Evolutionary conservation across 2,329 filamentous ascomycete species (phyloP).

Genomic region (Alternaria ventricosa): DNA sequence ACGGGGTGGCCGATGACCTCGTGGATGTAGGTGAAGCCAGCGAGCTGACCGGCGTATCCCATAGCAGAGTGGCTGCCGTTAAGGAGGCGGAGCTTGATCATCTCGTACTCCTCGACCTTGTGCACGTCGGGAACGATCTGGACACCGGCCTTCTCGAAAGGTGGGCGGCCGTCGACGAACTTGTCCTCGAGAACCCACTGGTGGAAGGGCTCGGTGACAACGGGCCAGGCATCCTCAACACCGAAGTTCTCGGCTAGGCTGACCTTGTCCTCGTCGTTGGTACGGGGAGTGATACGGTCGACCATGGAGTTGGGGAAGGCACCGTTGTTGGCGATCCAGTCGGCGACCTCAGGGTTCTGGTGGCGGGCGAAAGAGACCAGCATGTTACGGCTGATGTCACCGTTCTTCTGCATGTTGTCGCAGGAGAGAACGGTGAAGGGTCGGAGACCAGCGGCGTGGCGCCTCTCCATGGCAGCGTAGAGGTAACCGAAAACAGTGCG

Average conservation of each 20-base stretch:
- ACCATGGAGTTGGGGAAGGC: constrained; percentile 43
- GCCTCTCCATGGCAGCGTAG: constrained; percentile 31
- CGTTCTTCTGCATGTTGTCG: constrained; percentile 43
- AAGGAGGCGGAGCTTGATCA: constrained; percentile 37
- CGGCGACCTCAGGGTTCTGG: constrained; percentile 31
- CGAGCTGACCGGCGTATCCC: constrained; percentile 35
- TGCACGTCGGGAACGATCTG: constrained; percentile 36
- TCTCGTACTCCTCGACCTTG: constrained; percentile 37
- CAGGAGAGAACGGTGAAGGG: constrained; percentile 40
- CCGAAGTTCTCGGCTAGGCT: constrained; percentile 31
- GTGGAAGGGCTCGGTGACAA: constrained; percentile 38
- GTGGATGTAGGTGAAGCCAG: constrained; percentile 36
- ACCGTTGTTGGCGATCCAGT: constrained; percentile 35
- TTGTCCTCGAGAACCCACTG: constrained; percentile 42
- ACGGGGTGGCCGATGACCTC: constrained; percentile 34
- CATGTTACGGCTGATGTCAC: constrained; percentile 37
- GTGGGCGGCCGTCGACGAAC: constrained; percentile 35
- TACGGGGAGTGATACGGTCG: constrained; percentile 38
- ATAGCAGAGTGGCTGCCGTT: constrained; percentile 38
- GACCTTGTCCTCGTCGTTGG: constrained; percentile 29
- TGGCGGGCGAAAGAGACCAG: constrained; percentile 31
- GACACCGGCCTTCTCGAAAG: constrained; percentile 39
- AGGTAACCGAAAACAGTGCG: constrained; percentile 38
- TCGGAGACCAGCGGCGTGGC: constrained; percentile 32
- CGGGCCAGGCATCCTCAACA: constrained; percentile 35